Conservation (phyloP, 495 filamentous ascomycete species). For the Chaetomium cochliodes region DNA sequence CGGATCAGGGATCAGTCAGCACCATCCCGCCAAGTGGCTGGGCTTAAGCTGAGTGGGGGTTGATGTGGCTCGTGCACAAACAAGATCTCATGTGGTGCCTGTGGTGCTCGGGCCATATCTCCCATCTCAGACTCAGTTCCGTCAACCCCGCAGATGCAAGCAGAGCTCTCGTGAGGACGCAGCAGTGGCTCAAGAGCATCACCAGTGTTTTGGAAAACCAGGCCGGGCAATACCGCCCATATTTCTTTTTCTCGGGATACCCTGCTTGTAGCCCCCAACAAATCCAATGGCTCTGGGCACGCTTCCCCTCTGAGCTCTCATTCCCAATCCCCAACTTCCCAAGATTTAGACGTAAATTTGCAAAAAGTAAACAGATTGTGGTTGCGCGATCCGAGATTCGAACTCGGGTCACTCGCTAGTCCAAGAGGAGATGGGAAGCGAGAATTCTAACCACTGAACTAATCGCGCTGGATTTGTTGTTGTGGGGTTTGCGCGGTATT, state of each 20-base stretch:
- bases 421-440: conserved; percentile 29
- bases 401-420: conserved; percentile 29
- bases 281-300: no score
- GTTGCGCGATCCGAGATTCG: conserved; percentile 32
- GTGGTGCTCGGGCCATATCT: neutral
- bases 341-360: neutral
- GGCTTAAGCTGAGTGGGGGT: no score
- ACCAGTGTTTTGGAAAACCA: neutral
- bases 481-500: neutral
- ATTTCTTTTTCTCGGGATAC: no score
- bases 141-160: neutral
- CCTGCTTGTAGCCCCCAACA: no score
- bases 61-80: neutral
- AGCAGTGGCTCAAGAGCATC: neutral
- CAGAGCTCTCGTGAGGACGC: neutral
- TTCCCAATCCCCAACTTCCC: no score
- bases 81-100: neutral
- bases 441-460: conserved; percentile 33
- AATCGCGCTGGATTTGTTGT: conserved; percentile 23
- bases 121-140: neutral
- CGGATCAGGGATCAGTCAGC: neutral
- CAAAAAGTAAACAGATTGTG: conserved; percentile 6
- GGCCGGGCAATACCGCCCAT: no score
- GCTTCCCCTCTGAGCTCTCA: no score
- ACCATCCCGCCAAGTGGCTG: neutral